Conservation (phyloP, 192 early-diverging fungal genomes). For the Gigaspora rosea region DNA sequence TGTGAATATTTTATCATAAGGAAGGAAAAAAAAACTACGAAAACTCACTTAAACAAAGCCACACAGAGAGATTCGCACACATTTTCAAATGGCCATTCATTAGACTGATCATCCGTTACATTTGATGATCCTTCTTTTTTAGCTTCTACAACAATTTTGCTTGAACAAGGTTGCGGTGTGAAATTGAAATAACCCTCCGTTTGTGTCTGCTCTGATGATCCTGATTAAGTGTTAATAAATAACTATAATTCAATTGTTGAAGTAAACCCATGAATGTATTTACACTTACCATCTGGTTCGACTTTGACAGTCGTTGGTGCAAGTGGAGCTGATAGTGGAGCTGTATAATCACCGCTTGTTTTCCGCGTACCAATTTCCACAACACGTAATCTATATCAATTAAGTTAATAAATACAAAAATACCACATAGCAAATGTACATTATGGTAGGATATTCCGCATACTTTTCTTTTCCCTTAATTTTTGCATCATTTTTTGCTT, state of each 20-base stretch:
- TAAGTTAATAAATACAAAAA: not conserved
- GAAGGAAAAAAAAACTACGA: slow-evolving; percentile 36
- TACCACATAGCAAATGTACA: not conserved
- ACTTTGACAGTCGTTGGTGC: slow-evolving; percentile 29
- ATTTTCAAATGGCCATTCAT: slow-evolving; percentile 59
- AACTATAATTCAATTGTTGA: no score
- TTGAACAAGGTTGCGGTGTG: slow-evolving; percentile 59
- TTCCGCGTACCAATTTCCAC: slow-evolving; percentile 40
- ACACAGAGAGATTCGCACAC: slow-evolving; percentile 60
- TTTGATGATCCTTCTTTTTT: slow-evolving; percentile 44
- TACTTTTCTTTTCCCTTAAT: slow-evolving; percentile 76
- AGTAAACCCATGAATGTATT: no score
- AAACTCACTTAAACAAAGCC: slow-evolving; percentile 54
- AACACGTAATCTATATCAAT: slow-evolving; percentile 48
- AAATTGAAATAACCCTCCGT: slow-evolving; percentile 55
- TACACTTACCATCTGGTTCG: slow-evolving; percentile 22
- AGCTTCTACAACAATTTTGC: slow-evolving; percentile 70
- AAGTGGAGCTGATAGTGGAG: slow-evolving; percentile 22
- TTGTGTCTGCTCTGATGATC: slow-evolving; percentile 40
- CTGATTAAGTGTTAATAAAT: not conserved
- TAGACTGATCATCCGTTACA: slow-evolving; percentile 40
- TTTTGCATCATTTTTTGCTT: slow-evolving; percentile 76
- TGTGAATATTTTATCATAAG: slow-evolving; percentile 66
- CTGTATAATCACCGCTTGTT: slow-evolving; percentile 33
- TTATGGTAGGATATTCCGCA: slow-evolving; percentile 14